Base-by-base conservation (phyloP, 108 stramenopile species). In the Nannochloropsis salina region DNA sequence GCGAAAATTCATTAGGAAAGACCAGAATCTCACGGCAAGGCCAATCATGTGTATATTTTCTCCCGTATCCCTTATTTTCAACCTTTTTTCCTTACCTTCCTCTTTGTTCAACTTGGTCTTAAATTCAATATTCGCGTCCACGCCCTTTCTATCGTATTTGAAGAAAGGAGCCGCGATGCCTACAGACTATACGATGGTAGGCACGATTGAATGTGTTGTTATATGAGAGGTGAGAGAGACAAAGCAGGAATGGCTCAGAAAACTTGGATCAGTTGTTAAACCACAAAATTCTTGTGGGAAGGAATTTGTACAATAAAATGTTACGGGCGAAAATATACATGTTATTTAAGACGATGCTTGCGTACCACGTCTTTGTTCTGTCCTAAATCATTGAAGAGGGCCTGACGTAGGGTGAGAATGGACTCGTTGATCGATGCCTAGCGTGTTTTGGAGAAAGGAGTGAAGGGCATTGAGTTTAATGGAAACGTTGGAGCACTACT, bases 371-470 rank as follows among this genome's bases (percentile, higher is more conserved):
- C 41, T 43, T 81, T 84, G 82, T 90, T 86, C 74, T 87, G 21
- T 21, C 89, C 89, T 43, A 43, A 21, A 8, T 80, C 84, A 41
- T 87, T 43, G 41, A 90, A 90, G 44, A 90, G 79, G 43, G 84
- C 86, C 10, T 11, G 42, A 10, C 89, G 86, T 20, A 90, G 88
- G n/a, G 10, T 80, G 44, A 86, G 11, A 82, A 89, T 51, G 21
- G 20, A 83, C 45, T 85, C 88, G 21, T 89, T 84, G 22, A 88
- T 81, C 20, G 61, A 74, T 15, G 61, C 61, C 61, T 74, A n/a
- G 61, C 3, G 61, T 31, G 31, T 31, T 31, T 31, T 31, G 31
- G 31, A 31, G 31, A 31, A 31, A 31, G 31, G 31, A 31, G 31
- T 31, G 31, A 31, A 31, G 31, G 31, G 31, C 31, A 31, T 31